Evolutionary conservation across 2,329 filamentous ascomycete genomes (phyloP), one percentile per base, ranked within the genome.

Genomic region (Xylaria sp.): DNA sequence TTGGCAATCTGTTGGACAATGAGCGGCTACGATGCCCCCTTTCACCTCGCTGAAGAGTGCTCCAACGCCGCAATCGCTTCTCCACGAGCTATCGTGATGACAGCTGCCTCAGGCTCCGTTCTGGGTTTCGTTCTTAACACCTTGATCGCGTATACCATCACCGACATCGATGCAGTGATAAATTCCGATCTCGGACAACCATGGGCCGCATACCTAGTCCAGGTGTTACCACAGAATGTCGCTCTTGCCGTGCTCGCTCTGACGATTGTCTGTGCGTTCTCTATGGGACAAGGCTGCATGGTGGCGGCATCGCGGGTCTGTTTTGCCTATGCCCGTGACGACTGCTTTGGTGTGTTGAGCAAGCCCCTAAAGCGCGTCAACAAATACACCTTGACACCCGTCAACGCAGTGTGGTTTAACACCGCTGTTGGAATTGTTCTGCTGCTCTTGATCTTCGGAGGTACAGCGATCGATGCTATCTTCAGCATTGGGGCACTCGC

Each of bases 41-140:
- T 92, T 74, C 89, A 92, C 76, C 76, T 92, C n/a, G 84, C 87
- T 3, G 89, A 92, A 72, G 89, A 92, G 75, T 92, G 89, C 75
- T 88, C 86, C 63, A 92, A 92, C 68, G 89, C 90, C 28, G 87
- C 85, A 67, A 77, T 92, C 47, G 89, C 90, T 31, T 85, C 88
- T 9, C 89, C 89, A 0, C 84, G 89, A 12, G 89, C 89, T 7
- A 92, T 92, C 55, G 85, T 91, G 38, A 79, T 92, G 71, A 92
- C 90, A 0, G 87, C 87, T 0, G 84, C 78, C 1, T 79, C 88
- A 2, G 90, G 90, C 5, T 89, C 89, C 1, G 64, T 89, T 2
- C 81, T 90, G 64, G 90, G 90, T 47, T 92, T 89, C 86, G 86
- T 90, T 68, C 76, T 92, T n/a, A 89, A 92, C 72, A 79, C 91